phyloP scores from a whole-genome alignment of 2,329 filamentous ascomycete species.

The Arthrobotrys entomopaga region DNA sequence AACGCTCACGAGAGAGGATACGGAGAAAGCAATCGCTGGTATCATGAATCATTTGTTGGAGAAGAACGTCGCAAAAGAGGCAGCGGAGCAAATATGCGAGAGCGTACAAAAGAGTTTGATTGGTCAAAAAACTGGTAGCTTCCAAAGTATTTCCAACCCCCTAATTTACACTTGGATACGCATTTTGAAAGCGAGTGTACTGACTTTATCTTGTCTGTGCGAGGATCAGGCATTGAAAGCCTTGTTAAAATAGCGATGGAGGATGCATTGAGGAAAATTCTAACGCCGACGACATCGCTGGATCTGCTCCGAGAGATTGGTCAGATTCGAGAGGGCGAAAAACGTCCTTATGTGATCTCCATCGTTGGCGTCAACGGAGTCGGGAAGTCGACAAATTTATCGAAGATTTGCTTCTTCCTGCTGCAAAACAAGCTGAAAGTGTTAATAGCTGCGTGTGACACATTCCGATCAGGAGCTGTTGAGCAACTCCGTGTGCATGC shows the following conservation, averaged over 20 bases:
- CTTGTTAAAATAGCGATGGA: conserved; percentile 89
- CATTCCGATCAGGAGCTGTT: conserved; percentile 95
- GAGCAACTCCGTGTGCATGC: conserved; percentile 97
- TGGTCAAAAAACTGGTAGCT: conserved; percentile 89
- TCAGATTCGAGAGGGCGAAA: conserved; percentile 70
- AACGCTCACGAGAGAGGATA: conserved; percentile 84
- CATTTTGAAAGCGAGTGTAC: too few species aligned
- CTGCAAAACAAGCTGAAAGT: conserved; percentile 97
- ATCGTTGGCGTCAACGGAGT: conserved; percentile 99
- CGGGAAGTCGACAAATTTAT: conserved; percentile 96
- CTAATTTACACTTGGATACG: not conserved
- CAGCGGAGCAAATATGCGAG: conserved; percentile 87
- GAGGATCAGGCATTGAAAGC: conserved; percentile 73
- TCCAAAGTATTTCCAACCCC: conserved; percentile 71
- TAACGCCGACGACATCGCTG: conserved; percentile 92
- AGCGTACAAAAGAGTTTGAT: conserved; percentile 90
- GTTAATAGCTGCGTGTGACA: conserved; percentile 92
- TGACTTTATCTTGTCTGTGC: too few species aligned
- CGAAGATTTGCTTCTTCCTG: conserved; percentile 97
- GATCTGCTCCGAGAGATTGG: conserved; percentile 95
- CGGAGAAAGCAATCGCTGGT: conserved; percentile 90
- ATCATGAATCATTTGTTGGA: conserved; percentile 95
- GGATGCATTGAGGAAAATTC: conserved; percentile 89
- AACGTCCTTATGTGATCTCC: conserved; percentile 93
- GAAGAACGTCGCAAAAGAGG: conserved; percentile 97